A percentile compares a stretch with the other conserved stretches of the same genome.
Conservation (phyloP, 2,329 filamentous ascomycete species). For the Pseudogymnoascus sp. region DNA sequence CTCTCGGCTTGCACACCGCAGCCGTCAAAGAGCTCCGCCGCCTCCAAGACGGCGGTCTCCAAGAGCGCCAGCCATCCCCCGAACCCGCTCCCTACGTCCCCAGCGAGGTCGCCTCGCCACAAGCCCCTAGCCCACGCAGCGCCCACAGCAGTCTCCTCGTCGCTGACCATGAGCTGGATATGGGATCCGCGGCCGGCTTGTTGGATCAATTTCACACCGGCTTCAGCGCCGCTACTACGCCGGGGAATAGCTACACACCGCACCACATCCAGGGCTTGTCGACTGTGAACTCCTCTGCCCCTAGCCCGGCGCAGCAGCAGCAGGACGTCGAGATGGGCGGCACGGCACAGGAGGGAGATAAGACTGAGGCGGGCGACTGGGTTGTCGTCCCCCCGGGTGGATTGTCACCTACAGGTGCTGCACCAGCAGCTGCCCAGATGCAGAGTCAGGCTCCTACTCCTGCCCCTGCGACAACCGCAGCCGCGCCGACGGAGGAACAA, state of each 20-base stretch:
- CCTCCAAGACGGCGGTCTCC: slow-evolving; percentile 67
- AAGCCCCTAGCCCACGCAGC: slow-evolving; percentile 28
- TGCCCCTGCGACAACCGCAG: slow-evolving; percentile 10
- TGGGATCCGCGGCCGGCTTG: slow-evolving; percentile 51
- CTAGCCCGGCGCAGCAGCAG: slow-evolving; percentile 12
- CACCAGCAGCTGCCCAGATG: not conserved
- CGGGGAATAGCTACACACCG: slow-evolving; percentile 35
- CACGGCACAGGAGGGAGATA: slow-evolving; percentile 32
- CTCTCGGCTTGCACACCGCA: slow-evolving; percentile 58
- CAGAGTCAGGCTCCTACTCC: not conserved
- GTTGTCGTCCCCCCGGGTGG: slow-evolving; percentile 62
- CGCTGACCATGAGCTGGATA: slow-evolving; percentile 22
- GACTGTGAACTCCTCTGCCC: slow-evolving; percentile 35
- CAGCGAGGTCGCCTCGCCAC: slow-evolving; percentile 42
- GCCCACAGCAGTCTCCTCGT: not conserved
- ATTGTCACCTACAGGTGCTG: slow-evolving; percentile 27
- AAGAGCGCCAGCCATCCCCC: slow-evolving; percentile 40
- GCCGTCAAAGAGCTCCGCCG: slow-evolving; percentile 57
- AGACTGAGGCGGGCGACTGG: slow-evolving; percentile 57
- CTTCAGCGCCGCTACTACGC: slow-evolving; percentile 51
- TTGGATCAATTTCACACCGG: slow-evolving; percentile 61
- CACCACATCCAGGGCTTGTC: slow-evolving; percentile 6
- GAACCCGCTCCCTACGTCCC: slow-evolving; percentile 21
- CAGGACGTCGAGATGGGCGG: slow-evolving; percentile 26
- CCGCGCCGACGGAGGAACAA: slow-evolving; percentile 12